Evolutionary conservation across 768 basidiomycete species (phyloP), one percentile per base, ranked within the genome.

Genomic region (Trametes punicea): DNA sequence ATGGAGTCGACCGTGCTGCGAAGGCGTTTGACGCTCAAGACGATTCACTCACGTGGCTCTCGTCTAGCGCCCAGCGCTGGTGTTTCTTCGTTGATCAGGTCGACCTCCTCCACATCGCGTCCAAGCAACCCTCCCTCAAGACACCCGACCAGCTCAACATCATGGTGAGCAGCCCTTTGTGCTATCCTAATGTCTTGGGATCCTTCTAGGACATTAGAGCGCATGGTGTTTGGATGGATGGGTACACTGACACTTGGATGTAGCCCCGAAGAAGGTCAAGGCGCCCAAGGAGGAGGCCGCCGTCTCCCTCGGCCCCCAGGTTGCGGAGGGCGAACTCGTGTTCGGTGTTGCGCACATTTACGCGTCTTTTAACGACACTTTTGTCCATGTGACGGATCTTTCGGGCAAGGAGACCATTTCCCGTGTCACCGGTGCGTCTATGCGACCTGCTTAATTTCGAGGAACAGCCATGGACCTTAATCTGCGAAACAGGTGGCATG

Each of bases 301-400:
- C 64, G 91, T 94, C 69, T 86, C 87, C 51, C 91, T 97, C 73
- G 95, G 96, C 63, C 96, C 95, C 66, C 89, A 98, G 72, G 91
- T 95, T 67, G 87, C 88, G 59, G 94, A 97, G 73, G 94, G 96
- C 70, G 94, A 98, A 76, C 85, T 89, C 68, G 96, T 98, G 39
- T 98, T 96, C 70, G 96, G 96, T 64, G 94, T 98, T 59, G 97
- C 97, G 10, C 96, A 96, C 80, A 98, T 98, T 78, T 98, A 89
- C 67, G 96, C 97, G 36, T 96, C 93, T 55, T 99, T 99, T 85
- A 99, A 99, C 77, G 97, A 99, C 71, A 99, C 97, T 56, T 98
- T 98, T 74, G 97, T 99, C 65, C 97, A 99, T 72, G 81, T 99
- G 69, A 99, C 97, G 73, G 97, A 98, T 89, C 77, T 98, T 56